These are phyloP conservation scores for Jaapia argillacea DNA, from an alignment of 768 basidiomycete species.

Conservation along the genomic window DNA sequence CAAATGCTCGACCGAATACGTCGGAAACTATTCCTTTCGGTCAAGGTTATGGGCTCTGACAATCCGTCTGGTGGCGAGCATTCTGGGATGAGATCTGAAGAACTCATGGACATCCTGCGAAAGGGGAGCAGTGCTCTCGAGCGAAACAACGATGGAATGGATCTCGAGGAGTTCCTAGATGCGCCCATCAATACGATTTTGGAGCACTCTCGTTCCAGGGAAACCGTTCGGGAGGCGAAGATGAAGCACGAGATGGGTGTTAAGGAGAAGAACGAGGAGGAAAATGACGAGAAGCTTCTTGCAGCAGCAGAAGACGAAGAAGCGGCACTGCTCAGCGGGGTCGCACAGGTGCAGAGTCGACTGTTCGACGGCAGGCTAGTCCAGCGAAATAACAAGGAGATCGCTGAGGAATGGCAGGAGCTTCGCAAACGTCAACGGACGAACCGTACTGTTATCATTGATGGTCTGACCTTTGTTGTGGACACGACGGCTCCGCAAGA, in stretches of 20 bases:
- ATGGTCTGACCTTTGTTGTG: constrained; percentile 24
- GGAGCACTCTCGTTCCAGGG: constrained; percentile 31
- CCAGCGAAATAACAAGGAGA: constrained; percentile 26
- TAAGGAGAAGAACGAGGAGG: constrained; percentile 5
- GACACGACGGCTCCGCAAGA: constrained; percentile 17
- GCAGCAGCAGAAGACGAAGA: constrained; percentile 46
- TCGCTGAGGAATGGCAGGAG: constrained; percentile 35
- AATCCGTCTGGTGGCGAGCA: constrained; percentile 10
- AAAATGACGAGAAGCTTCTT: constrained; percentile 20
- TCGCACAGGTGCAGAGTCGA: constrained; percentile 48
- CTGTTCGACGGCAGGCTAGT: constrained; percentile 43
- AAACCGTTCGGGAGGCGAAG: constrained; percentile 31
- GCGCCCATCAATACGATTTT: constrained; percentile 35
- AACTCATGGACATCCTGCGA: constrained; percentile 47
- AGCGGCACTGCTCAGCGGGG: constrained; percentile 34
- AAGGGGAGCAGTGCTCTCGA: constrained; percentile 48
- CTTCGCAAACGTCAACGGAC: constrained; percentile 33
- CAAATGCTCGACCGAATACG: constrained; percentile 67
- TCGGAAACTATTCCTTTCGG: constrained; percentile 57
- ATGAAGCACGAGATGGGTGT: constrained; percentile 31
- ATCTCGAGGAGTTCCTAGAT: constrained; percentile 32
- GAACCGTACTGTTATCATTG: constrained; percentile 28
- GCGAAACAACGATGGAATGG: constrained; percentile 24
- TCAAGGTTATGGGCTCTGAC: constrained; percentile 48
- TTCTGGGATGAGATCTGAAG: constrained; percentile 15